Evolutionary conservation across 148 eudicot species (phyloP).

Genomic region (Talinum fruticosum): DNA sequence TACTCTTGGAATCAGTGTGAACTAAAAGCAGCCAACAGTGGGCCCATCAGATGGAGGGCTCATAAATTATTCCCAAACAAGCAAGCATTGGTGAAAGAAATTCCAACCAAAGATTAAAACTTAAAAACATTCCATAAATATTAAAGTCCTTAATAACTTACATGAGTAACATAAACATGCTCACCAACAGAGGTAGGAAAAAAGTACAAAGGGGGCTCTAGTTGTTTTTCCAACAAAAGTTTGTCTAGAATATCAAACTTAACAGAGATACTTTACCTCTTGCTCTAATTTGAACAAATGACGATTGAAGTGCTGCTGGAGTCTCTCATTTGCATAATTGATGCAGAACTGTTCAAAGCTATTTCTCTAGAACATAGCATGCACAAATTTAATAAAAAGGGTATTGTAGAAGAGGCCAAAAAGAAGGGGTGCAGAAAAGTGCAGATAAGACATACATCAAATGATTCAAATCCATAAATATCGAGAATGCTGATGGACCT

Average conservation of each 20-base stretch:
- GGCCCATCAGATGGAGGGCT: neutral
- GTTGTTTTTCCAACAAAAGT: neutral
- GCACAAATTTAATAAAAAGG: constrained; percentile 5
- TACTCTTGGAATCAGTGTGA: too few relatives aligned
- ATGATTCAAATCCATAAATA: constrained; percentile 98
- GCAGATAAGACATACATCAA: constrained; percentile 54
- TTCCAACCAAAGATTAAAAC: neutral
- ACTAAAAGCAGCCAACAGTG: neutral
- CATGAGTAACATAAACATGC: too few relatives aligned
- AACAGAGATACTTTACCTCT: constrained; percentile 53
- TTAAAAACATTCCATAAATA: neutral
- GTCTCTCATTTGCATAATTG: constrained; percentile 95
- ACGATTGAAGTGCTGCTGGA: constrained; percentile 96
- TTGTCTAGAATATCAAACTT: constrained; percentile 5
- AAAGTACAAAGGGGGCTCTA: neutral
- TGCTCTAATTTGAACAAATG: constrained; percentile 95
- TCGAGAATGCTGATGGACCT: constrained; percentile 99
- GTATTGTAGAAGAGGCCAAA: neutral
- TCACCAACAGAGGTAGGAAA: neutral
- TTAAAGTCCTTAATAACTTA: too few relatives aligned
- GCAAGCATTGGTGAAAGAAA: neutral
- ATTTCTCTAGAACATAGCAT: constrained; percentile 53
- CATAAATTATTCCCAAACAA: neutral
- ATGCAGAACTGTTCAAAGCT: constrained; percentile 99
- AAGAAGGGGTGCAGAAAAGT: neutral